These are phyloP conservation scores for Blastocystis sp. DNA, from an alignment of 352 stramenopile species.

Conservation along the genomic window DNA sequence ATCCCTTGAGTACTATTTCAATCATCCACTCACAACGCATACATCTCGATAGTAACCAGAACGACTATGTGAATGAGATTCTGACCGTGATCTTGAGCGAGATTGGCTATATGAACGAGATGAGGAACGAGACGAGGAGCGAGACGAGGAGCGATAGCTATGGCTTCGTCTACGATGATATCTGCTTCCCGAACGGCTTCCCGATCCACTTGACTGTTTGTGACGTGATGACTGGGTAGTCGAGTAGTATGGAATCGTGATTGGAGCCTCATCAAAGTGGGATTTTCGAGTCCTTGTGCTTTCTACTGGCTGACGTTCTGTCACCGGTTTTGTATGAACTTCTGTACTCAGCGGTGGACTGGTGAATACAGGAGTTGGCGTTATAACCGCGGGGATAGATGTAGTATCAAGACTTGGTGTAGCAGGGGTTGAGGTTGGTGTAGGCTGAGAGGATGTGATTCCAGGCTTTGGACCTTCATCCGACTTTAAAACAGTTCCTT, in stretches of 20 bases:
- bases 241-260: not conserved
- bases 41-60: not conserved
- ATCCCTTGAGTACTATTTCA: conserved; percentile 1
- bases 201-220: not conserved
- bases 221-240: not conserved
- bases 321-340: not conserved
- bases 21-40: not conserved
- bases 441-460: not conserved
- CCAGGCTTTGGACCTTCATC: not conserved
- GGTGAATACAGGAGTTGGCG: not conserved
- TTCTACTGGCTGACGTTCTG: not conserved
- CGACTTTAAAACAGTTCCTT: not conserved
- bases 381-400: not conserved
- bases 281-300: not conserved
- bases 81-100: not conserved
- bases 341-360: not conserved
- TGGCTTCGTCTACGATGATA: not conserved
- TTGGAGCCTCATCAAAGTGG: not conserved
- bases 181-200: not conserved
- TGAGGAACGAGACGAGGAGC: not conserved
- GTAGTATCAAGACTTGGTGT: not conserved
- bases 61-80: not conserved
- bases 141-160: not conserved
- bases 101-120: not conserved
- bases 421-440: not conserved